Base-by-base conservation (phyloP, 805 yeast genomes). In the Candida krabiensis region DNA sequence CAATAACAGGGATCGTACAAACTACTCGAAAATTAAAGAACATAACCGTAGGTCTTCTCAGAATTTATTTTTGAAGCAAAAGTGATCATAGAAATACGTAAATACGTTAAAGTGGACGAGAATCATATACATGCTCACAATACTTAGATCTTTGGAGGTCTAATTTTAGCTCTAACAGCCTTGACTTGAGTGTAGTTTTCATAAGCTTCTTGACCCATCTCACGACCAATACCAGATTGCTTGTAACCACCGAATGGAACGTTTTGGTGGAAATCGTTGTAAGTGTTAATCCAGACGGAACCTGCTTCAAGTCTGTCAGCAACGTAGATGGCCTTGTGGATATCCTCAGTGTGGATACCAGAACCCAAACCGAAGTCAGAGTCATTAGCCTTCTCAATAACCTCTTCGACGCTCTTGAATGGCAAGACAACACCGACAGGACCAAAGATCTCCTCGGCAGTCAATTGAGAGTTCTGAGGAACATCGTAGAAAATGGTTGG, bases 401-500 rank as follows among this genome's bases (percentile, higher is more conserved):
- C 90, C 63, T 87, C 95, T 47, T 84, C 91, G 46, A 77, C 75
- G 34, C 84, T 71, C 51, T 68, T 70, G 61, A 87, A 87, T 64
- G 84, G 83, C 56, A 82, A 67, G 39, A 86, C 75, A 28, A 93
- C 80, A 47, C 84, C 80, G 44, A 88, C 87, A 17, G 96, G 96
- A 43, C 96, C 96, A 55, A 88, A 89, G 61, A 89, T 86, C 74
- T 89, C 97, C 63, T 89, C 96, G 63, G 73, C 77, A 52, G 86
- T 88, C 61, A 90, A 80, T 50, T 72, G 70, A 83, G 79, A 80
- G 58, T 79, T 70, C 61, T 81, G 84, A 16, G 71, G 71, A 47
- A 87, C 96, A 58, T 86, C 88, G 49, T 86, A 82, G 60, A 89
- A 86, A 55, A 90, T 75, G 28, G 97, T 89, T 63, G 97, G 96